These are phyloP conservation scores for Paratinospora sagittata DNA, from an alignment of 164 flowering plant genomes.

Conservation along the genomic window DNA sequence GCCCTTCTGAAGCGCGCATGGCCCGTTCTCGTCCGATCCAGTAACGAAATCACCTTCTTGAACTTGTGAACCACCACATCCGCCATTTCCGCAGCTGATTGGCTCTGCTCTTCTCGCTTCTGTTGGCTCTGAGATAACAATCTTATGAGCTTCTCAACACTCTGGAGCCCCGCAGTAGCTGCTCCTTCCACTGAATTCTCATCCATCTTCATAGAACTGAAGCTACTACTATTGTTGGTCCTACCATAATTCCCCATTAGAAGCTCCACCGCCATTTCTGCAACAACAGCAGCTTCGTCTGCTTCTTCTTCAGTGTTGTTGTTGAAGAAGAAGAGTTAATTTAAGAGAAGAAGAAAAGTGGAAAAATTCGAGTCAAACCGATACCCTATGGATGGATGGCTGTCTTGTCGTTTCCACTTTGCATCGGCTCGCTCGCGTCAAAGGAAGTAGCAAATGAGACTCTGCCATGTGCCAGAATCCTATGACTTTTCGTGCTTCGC, in stretches of 20 bases:
- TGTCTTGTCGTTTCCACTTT: not conserved
- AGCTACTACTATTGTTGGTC: not conserved
- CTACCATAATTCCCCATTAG: slow-evolving; percentile 25
- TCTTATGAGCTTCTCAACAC: not conserved
- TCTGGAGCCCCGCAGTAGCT: not conserved
- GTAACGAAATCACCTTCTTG: no score
- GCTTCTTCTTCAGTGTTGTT: no score
- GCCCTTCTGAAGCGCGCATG: slow-evolving; percentile 87
- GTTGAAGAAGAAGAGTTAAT: not conserved
- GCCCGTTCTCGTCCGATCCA: slow-evolving; percentile 72
- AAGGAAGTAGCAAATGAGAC: not conserved
- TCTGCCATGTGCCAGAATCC: not conserved
- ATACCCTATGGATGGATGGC: not conserved
- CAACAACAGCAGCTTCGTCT: not conserved
- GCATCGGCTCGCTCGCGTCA: not conserved
- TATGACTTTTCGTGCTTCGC: not conserved
- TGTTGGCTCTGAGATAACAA: not conserved
- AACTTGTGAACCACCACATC: slow-evolving; percentile 76
- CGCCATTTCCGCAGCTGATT: slow-evolving; percentile 25
- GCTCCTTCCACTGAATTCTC: not conserved
- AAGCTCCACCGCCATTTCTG: slow-evolving; percentile 67
- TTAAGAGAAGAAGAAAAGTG: not conserved
- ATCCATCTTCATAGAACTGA: no score
- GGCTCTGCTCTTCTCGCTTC: not conserved
- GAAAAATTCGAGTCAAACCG: not conserved